Conservation (phyloP, 1,284 basidiomycete genomes). For the Violaceomyces palustris region DNA sequence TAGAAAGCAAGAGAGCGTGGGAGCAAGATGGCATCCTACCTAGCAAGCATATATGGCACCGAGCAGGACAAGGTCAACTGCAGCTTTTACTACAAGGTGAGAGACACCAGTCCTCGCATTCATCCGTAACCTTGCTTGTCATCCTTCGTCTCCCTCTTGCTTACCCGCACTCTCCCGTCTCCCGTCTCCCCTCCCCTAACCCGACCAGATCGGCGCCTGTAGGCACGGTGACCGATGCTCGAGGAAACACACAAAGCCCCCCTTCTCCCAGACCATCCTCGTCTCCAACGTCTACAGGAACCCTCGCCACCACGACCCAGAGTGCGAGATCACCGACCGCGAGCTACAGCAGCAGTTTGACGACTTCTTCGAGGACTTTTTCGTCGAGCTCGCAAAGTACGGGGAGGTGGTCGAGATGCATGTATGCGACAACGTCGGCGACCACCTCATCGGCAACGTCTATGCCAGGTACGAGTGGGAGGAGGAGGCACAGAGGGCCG, state of each 20-base stretch:
- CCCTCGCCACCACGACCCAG: conserved; percentile 76
- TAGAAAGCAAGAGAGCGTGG: background rate
- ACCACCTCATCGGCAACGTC: conserved; percentile 97
- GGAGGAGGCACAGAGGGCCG: conserved; percentile 88
- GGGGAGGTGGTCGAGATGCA: conserved; percentile 88
- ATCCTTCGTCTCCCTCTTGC: conserved; percentile 1
- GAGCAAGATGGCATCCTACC: conserved; percentile 25
- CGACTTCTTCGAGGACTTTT: conserved; percentile 83
- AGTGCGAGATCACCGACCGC: conserved; percentile 68
- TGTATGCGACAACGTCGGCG: conserved; percentile 98
- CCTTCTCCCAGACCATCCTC: conserved; percentile 93
- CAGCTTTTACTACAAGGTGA: conserved; percentile 90
- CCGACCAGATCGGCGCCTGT: conserved; percentile 78
- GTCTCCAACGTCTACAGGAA: conserved; percentile 99
- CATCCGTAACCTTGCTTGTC: background rate
- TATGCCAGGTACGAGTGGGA: conserved; percentile 99
- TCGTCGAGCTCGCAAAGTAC: conserved; percentile 78
- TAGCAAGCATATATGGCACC: conserved; percentile 48
- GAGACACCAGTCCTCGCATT: no score
- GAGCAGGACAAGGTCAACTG: conserved; percentile 91
- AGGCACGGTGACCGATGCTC: conserved; percentile 93
- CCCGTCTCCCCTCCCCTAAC: background rate
- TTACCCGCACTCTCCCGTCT: no score
- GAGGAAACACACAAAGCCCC: conserved; percentile 93
- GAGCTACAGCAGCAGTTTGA: conserved; percentile 95